These are phyloP conservation scores for Nemania diffusa DNA, from an alignment of 2,329 filamentous ascomycete species.

Conservation along the genomic window DNA sequence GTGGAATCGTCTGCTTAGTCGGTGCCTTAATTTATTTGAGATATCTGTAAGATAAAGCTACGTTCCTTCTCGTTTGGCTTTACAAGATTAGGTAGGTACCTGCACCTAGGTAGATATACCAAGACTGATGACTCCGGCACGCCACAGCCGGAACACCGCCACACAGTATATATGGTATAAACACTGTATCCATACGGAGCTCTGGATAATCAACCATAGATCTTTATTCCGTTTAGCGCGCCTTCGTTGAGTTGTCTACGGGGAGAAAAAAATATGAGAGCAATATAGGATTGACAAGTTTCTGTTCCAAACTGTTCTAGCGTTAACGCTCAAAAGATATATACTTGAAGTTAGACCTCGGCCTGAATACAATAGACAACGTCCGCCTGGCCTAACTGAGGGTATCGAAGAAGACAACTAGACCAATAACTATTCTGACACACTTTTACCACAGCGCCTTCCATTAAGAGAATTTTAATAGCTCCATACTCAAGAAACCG, in stretches of 20 bases:
- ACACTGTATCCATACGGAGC: neutral
- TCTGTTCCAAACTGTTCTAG: neutral
- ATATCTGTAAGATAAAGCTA: neutral
- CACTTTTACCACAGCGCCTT: conserved; percentile 20
- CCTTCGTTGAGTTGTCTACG: neutral
- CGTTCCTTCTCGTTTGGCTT: neutral
- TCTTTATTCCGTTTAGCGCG: no score
- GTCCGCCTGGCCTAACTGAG: conserved; percentile 25
- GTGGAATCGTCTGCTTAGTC: neutral
- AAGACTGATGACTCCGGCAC: neutral
- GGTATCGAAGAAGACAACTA: conserved; percentile 35
- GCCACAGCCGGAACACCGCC: neutral
- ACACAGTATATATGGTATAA: neutral
- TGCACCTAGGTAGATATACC: neutral
- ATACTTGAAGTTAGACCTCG: conserved; percentile 21
- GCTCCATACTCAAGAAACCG: conserved; percentile 29
- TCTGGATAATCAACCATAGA: neutral
- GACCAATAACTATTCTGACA: conserved; percentile 21
- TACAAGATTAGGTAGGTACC: neutral
- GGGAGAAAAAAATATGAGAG: neutral
- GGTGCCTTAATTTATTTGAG: neutral
- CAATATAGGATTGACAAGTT: neutral
- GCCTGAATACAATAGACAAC: conserved; percentile 24
- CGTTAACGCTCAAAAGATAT: conserved; percentile 11
- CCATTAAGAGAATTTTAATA: conserved; percentile 30